A percentile compares a stretch with the other conserved stretches of the same genome.
phyloP scores from a whole-genome alignment of 2,329 filamentous ascomycete species.

The Ophiostoma quercus region DNA sequence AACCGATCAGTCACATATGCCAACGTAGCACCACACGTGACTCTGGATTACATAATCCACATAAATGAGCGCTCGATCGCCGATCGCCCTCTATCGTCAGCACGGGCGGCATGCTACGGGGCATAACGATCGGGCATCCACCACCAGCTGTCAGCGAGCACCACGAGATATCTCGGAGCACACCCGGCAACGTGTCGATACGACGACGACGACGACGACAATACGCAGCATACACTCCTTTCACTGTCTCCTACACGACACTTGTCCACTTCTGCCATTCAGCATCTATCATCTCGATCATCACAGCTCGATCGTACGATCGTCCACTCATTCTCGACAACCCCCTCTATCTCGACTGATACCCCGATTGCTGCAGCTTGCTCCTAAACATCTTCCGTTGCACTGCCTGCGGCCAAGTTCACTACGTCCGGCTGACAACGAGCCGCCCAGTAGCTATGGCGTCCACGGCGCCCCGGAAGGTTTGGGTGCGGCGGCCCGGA shows the following conservation, averaged over 20 bases:
- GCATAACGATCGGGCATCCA: not conserved
- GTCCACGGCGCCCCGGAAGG: conserved; percentile 56
- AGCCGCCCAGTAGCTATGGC: conserved; percentile 4
- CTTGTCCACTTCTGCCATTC: not conserved
- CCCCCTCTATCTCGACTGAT: not conserved
- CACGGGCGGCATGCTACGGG: not conserved
- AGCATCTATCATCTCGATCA: not conserved
- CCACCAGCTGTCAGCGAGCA: not conserved
- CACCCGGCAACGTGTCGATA: not conserved
- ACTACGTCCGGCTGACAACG: not conserved
- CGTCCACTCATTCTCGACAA: not conserved
- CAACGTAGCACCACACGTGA: not conserved
- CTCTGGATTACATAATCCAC: not conserved
- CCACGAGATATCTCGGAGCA: not conserved
- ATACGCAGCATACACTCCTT: not conserved
- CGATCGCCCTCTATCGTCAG: not conserved
- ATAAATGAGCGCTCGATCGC: not conserved
- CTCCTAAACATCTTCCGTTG: not conserved
- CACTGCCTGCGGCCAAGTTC: not conserved
- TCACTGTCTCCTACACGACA: not conserved
- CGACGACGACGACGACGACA: not conserved
- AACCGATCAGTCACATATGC: not conserved
- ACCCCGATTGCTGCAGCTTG: not conserved
- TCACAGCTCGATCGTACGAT: not conserved
- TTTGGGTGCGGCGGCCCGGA: conserved; percentile 88